Evolutionary conservation across 768 basidiomycete species (phyloP).

Genomic region (Mycena capillaripes): DNA sequence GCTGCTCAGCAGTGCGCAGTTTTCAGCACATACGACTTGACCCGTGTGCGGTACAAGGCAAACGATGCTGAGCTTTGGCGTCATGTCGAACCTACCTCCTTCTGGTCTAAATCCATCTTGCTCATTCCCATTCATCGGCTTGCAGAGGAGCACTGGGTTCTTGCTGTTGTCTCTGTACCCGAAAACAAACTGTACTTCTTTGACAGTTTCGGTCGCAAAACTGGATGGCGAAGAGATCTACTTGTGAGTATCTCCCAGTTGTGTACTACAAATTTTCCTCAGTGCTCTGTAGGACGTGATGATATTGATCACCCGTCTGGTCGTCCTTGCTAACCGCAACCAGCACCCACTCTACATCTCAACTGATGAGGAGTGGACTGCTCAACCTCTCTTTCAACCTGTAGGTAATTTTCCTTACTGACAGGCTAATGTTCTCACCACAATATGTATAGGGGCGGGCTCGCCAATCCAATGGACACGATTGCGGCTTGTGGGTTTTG

Average conservation of each 20-base stretch:
- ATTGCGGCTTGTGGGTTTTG: slow-evolving; percentile 40
- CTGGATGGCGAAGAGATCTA: slow-evolving; percentile 23
- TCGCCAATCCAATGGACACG: slow-evolving; percentile 29
- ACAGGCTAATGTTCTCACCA: neutral
- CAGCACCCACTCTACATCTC: slow-evolving; percentile 17
- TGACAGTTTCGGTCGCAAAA: slow-evolving; percentile 45
- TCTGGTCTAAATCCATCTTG: slow-evolving; percentile 50
- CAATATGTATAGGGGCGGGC: neutral
- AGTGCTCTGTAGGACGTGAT: slow-evolving; percentile 24
- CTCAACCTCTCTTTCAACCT: slow-evolving; percentile 13
- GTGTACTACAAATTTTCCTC: neutral
- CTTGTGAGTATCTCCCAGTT: neutral
- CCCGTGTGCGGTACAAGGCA: slow-evolving; percentile 31
- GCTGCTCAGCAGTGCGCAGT: slow-evolving; percentile 13
- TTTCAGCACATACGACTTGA: slow-evolving; percentile 39
- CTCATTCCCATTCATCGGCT: slow-evolving; percentile 52
- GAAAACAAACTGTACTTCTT: slow-evolving; percentile 41
- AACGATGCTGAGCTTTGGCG: slow-evolving; percentile 41
- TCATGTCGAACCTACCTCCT: slow-evolving; percentile 27
- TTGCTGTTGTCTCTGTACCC: slow-evolving; percentile 39
- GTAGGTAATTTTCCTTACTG: neutral
- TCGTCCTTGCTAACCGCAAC: slow-evolving; percentile 24
- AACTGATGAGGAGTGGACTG: slow-evolving; percentile 33
- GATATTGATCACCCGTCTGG: slow-evolving; percentile 30
- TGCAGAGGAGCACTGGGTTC: slow-evolving; percentile 47